phyloP scores from a whole-genome alignment of 208 protist species.

The Balamuthia mandrillaris region DNA sequence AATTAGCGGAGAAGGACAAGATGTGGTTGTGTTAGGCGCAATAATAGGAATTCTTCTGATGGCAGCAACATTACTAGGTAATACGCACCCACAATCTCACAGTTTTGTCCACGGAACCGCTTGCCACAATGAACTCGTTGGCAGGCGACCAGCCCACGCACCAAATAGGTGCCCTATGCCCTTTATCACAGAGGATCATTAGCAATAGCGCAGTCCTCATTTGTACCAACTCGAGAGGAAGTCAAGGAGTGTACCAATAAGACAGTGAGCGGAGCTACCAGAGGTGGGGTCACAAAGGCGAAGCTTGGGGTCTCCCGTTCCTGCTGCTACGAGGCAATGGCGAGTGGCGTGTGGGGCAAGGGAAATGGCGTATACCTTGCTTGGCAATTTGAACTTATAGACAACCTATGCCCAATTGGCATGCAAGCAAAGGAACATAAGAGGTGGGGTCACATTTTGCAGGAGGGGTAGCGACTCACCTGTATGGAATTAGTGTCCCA shows the following conservation, averaged over 20 bases:
- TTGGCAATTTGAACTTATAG: conserved; percentile 24
- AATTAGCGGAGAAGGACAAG: no score
- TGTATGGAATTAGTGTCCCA: conserved; percentile 46
- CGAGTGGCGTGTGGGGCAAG: neutral
- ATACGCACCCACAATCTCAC: conserved; percentile 49
- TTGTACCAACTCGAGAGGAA: neutral
- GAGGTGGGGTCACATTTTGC: neutral
- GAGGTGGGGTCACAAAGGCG: conserved; percentile 41
- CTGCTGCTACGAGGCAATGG: conserved; percentile 1
- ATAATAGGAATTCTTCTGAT: no score
- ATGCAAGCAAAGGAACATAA: neutral
- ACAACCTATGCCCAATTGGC: neutral
- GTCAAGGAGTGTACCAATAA: neutral
- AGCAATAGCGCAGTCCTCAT: neutral
- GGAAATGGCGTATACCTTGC: conserved; percentile 32
- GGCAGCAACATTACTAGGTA: no score
- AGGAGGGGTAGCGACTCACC: no score
- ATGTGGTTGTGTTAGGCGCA: no score
- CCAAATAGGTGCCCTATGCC: conserved; percentile 26
- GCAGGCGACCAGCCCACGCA: conserved; percentile 36
- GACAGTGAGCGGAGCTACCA: conserved; percentile 28
- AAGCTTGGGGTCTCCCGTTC: conserved; percentile 35
- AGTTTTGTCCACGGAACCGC: conserved; percentile 45
- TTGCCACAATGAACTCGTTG: conserved; percentile 17
- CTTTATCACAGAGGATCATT: neutral